Evolutionary conservation across 2,329 filamentous ascomycete species (phyloP).

Genomic region (Stachybotrys chlorohalonatus): DNA sequence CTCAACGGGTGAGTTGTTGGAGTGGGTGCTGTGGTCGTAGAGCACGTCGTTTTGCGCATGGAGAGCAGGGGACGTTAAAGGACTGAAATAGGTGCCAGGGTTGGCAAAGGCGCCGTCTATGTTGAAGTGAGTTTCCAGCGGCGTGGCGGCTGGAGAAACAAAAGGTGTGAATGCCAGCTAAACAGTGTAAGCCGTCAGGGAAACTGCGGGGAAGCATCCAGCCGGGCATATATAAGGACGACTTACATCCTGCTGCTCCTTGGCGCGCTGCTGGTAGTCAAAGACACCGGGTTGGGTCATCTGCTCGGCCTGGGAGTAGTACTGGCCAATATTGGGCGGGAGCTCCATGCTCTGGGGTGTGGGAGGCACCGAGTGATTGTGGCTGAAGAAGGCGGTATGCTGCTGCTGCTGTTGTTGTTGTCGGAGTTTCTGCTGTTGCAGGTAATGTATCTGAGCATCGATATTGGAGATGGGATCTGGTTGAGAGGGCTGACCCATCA

Average conservation of each 20-base stretch:
- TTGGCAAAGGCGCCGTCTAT: slow-evolving; percentile 51
- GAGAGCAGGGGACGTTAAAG: slow-evolving; percentile 70
- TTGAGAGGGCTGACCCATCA: slow-evolving; percentile 29
- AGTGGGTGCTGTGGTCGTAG: slow-evolving; percentile 35
- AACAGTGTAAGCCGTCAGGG: slow-evolving; percentile 6
- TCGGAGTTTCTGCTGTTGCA: slow-evolving; percentile 50
- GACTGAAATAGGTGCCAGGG: slow-evolving; percentile 70
- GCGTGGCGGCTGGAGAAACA: slow-evolving; percentile 76
- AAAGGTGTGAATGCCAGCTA: slow-evolving; percentile 72
- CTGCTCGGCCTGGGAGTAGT: slow-evolving; percentile 49
- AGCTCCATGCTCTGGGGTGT: slow-evolving; percentile 77
- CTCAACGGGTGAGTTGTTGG: slow-evolving; percentile 47
- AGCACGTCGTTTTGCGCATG: slow-evolving; percentile 57
- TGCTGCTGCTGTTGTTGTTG: slow-evolving; percentile 55
- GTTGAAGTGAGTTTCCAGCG: slow-evolving; percentile 62
- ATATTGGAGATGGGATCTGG: slow-evolving; percentile 47
- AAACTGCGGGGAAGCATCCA: not conserved
- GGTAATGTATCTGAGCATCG: slow-evolving; percentile 57
- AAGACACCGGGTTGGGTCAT: slow-evolving; percentile 49
- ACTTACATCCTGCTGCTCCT: slow-evolving; percentile 57
- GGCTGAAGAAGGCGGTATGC: slow-evolving; percentile 42
- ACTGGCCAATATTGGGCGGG: slow-evolving; percentile 48
- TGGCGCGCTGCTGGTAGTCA: slow-evolving; percentile 59
- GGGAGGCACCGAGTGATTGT: slow-evolving; percentile 59
- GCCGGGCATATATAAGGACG: not conserved